Conservation (phyloP, 495 filamentous ascomycete genomes). For the Penicillium argentinense region DNA sequence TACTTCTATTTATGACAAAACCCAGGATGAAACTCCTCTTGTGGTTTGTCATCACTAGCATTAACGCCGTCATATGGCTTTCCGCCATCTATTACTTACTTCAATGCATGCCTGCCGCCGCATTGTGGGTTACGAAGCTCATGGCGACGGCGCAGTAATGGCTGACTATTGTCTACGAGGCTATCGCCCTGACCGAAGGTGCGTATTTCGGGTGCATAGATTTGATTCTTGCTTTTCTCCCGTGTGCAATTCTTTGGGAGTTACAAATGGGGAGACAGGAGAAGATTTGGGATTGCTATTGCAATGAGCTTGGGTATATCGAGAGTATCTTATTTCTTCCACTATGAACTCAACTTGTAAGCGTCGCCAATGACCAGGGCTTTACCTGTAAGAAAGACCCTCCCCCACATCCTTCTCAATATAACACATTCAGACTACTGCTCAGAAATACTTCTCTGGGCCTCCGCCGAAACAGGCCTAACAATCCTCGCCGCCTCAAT, state of each 20-base stretch:
- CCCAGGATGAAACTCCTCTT: constrained; percentile 20
- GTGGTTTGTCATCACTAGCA: constrained; percentile 27
- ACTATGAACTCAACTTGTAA: constrained; percentile 3
- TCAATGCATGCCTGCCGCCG: constrained; percentile 21
- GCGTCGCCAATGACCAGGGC: constrained; percentile 14
- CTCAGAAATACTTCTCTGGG: constrained; percentile 21
- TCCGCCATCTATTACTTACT: constrained; percentile 21
- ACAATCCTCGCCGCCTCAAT: constrained; percentile 28
- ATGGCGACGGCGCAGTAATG: constrained; percentile 21
- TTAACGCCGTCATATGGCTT: constrained; percentile 26
- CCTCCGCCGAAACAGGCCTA: constrained; percentile 23
- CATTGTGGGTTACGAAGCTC: constrained; percentile 18
- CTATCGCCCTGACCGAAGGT: constrained; percentile 20
- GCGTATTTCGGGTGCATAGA: constrained; percentile 29
- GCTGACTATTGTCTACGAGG: constrained; percentile 18
- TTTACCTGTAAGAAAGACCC: constrained; percentile 23
- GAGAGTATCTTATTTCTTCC: constrained; percentile 5
- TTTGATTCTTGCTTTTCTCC: constrained; percentile 25
- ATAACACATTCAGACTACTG: constrained; percentile 6
- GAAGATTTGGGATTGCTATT: constrained; percentile 22
- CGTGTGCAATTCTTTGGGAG: constrained; percentile 25
- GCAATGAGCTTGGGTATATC: constrained; percentile 30
- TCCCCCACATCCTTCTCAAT: not conserved
- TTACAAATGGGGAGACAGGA: constrained; percentile 27
- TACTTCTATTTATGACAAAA: constrained; percentile 21